A percentile compares a stretch with the other conserved stretches of the same genome.
Conservation (phyloP, 192 early-diverging fungal species). For the Entophlyctis helioformis region DNA sequence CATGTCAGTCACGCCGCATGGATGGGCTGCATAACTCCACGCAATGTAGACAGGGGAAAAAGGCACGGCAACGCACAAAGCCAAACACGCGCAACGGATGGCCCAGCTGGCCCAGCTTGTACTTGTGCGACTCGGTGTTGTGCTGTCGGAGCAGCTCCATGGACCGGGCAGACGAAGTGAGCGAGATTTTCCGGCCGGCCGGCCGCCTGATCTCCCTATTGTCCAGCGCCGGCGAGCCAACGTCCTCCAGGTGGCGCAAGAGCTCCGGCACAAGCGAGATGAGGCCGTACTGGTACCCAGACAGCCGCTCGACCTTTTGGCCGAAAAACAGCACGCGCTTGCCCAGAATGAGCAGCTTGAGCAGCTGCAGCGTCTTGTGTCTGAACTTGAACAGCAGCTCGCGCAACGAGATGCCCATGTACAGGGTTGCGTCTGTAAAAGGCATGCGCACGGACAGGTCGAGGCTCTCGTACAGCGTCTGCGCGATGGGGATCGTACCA, state of each 20-base stretch:
- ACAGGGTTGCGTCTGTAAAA: constrained; percentile 51
- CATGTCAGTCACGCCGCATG: too few relatives aligned
- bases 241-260: constrained; percentile 33
- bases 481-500: too few relatives aligned
- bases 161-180: too few relatives aligned
- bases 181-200: too few relatives aligned
- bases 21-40: too few relatives aligned
- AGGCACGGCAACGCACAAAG: too few relatives aligned
- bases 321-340: constrained; percentile 74
- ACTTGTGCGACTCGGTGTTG: too few relatives aligned
- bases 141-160: too few relatives aligned
- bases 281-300: constrained; percentile 67
- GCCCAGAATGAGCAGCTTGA: constrained; percentile 66
- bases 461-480: constrained; percentile 58
- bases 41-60: too few relatives aligned
- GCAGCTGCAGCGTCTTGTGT: constrained; percentile 58
- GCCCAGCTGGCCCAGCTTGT: constrained; percentile 25
- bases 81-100: constrained; percentile 47
- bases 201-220: not conserved
- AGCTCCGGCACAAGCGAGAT: constrained; percentile 60
- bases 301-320: constrained; percentile 64
- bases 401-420: constrained; percentile 61
- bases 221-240: constrained; percentile 29
- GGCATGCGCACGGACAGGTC: constrained; percentile 32
- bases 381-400: constrained; percentile 63